Evolutionary conservation across 352 stramenopile genomes (phyloP).

Genomic region (Aphanomyces invadans): DNA sequence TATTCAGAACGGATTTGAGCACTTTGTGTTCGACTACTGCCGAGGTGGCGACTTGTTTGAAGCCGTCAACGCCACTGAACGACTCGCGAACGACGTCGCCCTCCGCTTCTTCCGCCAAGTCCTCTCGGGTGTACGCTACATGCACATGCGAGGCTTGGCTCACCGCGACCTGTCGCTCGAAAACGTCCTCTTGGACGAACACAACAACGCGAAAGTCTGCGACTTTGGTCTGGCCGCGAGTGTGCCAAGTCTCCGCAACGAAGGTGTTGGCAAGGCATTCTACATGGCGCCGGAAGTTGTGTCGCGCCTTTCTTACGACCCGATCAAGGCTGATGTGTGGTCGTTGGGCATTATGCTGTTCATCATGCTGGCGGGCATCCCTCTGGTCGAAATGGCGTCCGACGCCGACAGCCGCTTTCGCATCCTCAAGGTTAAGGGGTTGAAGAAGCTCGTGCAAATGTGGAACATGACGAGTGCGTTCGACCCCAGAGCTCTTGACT

Average conservation of each 20-base stretch:
- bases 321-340: conserved; percentile 51
- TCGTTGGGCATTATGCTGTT: conserved; percentile 59
- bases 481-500: conserved; percentile 4
- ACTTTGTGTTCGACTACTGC: conserved; percentile 75
- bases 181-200: conserved; percentile 81
- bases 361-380: conserved; percentile 53
- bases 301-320: conserved; percentile 33
- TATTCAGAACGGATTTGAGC: conserved; percentile 70
- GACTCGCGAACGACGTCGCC: conserved; percentile 48
- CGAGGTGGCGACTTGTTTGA: conserved; percentile 69
- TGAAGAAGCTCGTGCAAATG: conserved; percentile 37
- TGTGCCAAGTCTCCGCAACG: conserved; percentile 34
- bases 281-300: conserved; percentile 64
- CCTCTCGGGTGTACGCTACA: conserved; percentile 55
- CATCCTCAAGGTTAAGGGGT: conserved; percentile 35
- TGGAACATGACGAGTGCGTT: conserved; percentile 39
- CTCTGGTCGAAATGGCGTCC: conserved; percentile 35
- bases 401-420: conserved; percentile 38
- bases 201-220: conserved; percentile 71
- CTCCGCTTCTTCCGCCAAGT: conserved; percentile 76
- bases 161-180: conserved; percentile 89
- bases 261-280: conserved; percentile 42
- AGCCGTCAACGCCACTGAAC: conserved; percentile 54
- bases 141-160: conserved; percentile 59
- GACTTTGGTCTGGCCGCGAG: conserved; percentile 50